Evolutionary conservation across 1,284 basidiomycete genomes (phyloP).

Genomic region (Sporisorium sorghi): DNA sequence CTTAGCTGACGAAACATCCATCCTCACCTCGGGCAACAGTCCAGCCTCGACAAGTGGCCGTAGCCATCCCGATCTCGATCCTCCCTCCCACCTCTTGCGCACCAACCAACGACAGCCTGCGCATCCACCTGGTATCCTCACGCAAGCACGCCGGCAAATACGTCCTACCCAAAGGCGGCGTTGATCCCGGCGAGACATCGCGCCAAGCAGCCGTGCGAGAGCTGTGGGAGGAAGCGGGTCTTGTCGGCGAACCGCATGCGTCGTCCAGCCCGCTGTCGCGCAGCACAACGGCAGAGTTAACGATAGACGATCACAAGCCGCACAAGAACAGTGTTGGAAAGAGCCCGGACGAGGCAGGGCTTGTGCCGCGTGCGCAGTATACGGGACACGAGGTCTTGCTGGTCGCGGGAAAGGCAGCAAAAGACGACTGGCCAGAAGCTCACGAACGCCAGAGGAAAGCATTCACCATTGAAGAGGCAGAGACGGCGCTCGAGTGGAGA

Average conservation of each 20-base stretch:
- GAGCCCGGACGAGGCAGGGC: slow-evolving; percentile 19
- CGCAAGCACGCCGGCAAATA: slow-evolving; percentile 58
- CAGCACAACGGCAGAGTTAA: slow-evolving; percentile 4
- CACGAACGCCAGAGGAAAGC: slow-evolving; percentile 50
- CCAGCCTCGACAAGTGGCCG: slow-evolving; percentile 47
- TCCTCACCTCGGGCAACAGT: slow-evolving; percentile 1
- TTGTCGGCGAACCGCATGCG: slow-evolving; percentile 12
- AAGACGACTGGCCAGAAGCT: slow-evolving; percentile 55
- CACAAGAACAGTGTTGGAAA: slow-evolving; percentile 50
- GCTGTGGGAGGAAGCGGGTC: slow-evolving; percentile 62
- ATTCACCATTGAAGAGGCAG: slow-evolving; percentile 48
- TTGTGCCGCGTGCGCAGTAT: slow-evolving; percentile 58
- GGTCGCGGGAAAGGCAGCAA: not conserved
- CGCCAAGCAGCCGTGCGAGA: slow-evolving; percentile 59
- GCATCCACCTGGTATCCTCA: slow-evolving; percentile 59
- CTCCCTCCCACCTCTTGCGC: not conserved
- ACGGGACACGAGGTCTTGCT: slow-evolving; percentile 51
- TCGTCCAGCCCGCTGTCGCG: slow-evolving; percentile 8
- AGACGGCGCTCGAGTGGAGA: slow-evolving; percentile 51
- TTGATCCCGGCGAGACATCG: slow-evolving; percentile 57
- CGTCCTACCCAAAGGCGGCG: slow-evolving; percentile 66
- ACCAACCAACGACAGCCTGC: not conserved
- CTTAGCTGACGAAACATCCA: not conserved
- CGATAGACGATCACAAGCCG: slow-evolving; percentile 55
- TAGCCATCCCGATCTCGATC: slow-evolving; percentile 46